Percentiles rank a stretch among this genome's conserved stretches.
phyloP scores from a whole-genome alignment of 441 rosid genomes.

The Corymbia calophylla region DNA sequence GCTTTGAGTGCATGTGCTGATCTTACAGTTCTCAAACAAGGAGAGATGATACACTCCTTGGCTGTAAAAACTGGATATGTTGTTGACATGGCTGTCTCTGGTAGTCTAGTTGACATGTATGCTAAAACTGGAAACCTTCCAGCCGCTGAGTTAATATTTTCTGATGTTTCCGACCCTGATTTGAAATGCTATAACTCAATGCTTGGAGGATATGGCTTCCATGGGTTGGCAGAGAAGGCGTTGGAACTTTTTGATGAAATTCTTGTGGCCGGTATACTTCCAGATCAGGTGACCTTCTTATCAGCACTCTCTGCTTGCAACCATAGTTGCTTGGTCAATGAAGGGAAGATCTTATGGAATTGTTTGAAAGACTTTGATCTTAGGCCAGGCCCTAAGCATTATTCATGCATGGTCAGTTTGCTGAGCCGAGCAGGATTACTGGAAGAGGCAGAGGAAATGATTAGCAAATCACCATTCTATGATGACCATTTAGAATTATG shows the following conservation, averaged over 20 bases:
- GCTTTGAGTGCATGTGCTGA: slow-evolving; percentile 80
- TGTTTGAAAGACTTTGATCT: slow-evolving; percentile 48
- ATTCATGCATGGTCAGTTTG: slow-evolving; percentile 78
- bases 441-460: slow-evolving; percentile 50
- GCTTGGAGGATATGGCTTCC: slow-evolving; percentile 70
- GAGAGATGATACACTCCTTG: slow-evolving; percentile 67
- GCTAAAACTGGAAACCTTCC: slow-evolving; percentile 59
- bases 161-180: slow-evolving; percentile 43
- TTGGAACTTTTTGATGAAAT: slow-evolving; percentile 38
- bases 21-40: slow-evolving; percentile 56
- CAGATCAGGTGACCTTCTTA: slow-evolving; percentile 73
- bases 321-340: slow-evolving; percentile 55
- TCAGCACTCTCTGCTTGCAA: slow-evolving; percentile 72
- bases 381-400: slow-evolving; percentile 63
- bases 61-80: slow-evolving; percentile 49
- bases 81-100: slow-evolving; percentile 50
- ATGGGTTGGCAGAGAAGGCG: slow-evolving; percentile 68
- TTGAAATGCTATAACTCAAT: slow-evolving; percentile 86
- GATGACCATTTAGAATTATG: slow-evolving; percentile 51
- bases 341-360: slow-evolving; percentile 63
- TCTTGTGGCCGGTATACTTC: slow-evolving; percentile 26
- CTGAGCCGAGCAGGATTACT: slow-evolving; percentile 68
- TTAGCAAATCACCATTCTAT: slow-evolving; percentile 26
- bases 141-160: slow-evolving; percentile 49
- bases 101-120: slow-evolving; percentile 79